Base-by-base conservation (phyloP, 179 eudicot genomes). In the Beta corolliflora region DNA sequence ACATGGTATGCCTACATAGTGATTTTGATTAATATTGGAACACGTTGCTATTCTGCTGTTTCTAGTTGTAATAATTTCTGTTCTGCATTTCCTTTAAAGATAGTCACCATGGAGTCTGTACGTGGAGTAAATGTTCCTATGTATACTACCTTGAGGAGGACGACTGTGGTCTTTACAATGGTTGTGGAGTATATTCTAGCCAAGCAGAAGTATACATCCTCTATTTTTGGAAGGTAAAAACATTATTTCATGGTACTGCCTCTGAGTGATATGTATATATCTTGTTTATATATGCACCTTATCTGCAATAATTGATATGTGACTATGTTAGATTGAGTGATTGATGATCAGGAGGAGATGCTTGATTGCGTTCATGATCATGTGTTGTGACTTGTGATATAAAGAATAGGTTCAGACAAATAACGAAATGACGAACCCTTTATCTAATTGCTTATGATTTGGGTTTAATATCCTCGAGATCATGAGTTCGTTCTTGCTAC, bases 51-150 rank as follows among this genome's bases (percentile, higher is more conserved):
- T 78, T 76, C 71, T 54, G 18, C 79, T 64, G 70, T 67, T 70
- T 56, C 87, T 77, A 52, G 73, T 76, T 81, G 15, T 80, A 52
- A 45, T 72, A 29, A 74, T 77, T 77, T 41, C 36, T 83, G 82
- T 53, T 44, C 25, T 82, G 66, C 83, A 84, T 85, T 67, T 89
- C 84, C 83, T 82, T 87, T 89, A 85, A 91, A 96, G 99, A 82
- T 96, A 91, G 97, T 85, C 77, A 85, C 89, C 46, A 94, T 96
- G 98, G 99, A 91, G 89, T 86, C 98, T 83, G 93, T 96, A 71
- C 94, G 98, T 59, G 98, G 98, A 77, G 97, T 96, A 68, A 96
- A 93, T 86, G 99, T 96, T 78, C 99, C 99, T 52, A 96, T 96
- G 99, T 96, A 96, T 85, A 96, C 99, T 72, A 92, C 99, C 82